These are phyloP conservation scores for Hansenula sp. DNA, from an alignment of 1,139 yeast species.

Conservation along the genomic window DNA sequence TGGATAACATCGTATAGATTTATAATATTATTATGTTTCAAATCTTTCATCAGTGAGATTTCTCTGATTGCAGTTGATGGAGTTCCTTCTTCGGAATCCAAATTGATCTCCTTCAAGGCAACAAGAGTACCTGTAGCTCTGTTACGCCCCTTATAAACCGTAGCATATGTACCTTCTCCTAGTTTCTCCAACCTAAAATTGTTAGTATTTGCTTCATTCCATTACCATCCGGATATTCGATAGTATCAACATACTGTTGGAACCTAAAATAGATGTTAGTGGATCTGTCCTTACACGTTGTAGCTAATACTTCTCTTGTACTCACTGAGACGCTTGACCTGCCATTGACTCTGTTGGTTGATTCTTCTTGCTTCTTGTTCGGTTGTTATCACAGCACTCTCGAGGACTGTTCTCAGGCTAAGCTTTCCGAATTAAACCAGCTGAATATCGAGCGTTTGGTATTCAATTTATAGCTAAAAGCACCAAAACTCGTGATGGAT, in stretches of 20 bases:
- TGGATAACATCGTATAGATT: slow-evolving; percentile 93
- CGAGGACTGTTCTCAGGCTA: too few relatives aligned
- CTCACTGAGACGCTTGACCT: slow-evolving; percentile 15
- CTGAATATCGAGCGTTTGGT: too few relatives aligned
- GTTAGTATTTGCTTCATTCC: neutral
- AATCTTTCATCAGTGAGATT: slow-evolving; percentile 92
- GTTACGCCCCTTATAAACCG: slow-evolving; percentile 94
- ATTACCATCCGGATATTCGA: neutral
- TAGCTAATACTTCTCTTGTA: neutral
- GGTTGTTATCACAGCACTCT: too few relatives aligned
- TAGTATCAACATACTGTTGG: slow-evolving; percentile 17
- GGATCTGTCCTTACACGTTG: neutral
- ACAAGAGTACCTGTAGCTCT: slow-evolving; percentile 89
- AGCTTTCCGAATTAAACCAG: too few relatives aligned
- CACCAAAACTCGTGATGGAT: too few relatives aligned
- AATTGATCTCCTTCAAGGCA: slow-evolving; percentile 88
- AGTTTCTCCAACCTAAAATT: slow-evolving; percentile 64
- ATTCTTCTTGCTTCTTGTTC: neutral
- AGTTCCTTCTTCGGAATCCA: slow-evolving; percentile 96
- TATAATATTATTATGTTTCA: slow-evolving; percentile 91
- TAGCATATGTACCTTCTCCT: slow-evolving; percentile 98
- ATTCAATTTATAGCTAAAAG: too few relatives aligned
- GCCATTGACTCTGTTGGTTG: slow-evolving; percentile 4
- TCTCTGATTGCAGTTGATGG: slow-evolving; percentile 98
- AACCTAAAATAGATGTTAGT: slow-evolving; percentile 13